Percentiles rank a stretch among this genome's conserved stretches.
phyloP scores from a whole-genome alignment of 352 stramenopile genomes.

The Phytophthora colocasiae region DNA sequence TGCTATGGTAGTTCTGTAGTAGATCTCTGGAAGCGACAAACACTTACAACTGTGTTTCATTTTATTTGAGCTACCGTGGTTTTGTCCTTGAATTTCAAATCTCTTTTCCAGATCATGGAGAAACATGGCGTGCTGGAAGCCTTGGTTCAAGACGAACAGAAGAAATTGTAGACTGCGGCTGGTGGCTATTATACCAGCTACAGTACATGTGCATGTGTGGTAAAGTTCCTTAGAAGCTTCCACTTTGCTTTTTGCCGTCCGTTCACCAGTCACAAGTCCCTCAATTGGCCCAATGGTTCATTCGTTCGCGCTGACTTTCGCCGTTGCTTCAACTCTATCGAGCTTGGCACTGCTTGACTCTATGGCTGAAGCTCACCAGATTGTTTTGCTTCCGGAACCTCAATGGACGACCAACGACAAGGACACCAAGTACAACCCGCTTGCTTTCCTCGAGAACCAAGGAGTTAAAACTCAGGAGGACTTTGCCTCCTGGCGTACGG shows the following conservation, averaged over 20 bases:
- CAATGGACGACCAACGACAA: slow-evolving; percentile 37
- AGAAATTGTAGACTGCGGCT: background rate
- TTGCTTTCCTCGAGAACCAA: slow-evolving; percentile 59
- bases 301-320: slow-evolving; percentile 29
- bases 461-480: slow-evolving; percentile 47
- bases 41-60: no score
- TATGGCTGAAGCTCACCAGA: slow-evolving; percentile 39
- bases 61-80: no score
- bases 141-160: background rate
- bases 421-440: slow-evolving; percentile 47
- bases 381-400: slow-evolving; percentile 39
- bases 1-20: no score
- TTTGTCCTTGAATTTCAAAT: slow-evolving; percentile 12
- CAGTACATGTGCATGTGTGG: no score
- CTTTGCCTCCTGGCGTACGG: slow-evolving; percentile 38
- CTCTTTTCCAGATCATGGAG: slow-evolving; percentile 16
- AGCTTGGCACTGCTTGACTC: slow-evolving; percentile 27
- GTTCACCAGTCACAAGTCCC: slow-evolving; percentile 4
- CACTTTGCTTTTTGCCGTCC: slow-evolving; percentile 29
- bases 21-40: no score
- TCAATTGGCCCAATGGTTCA: slow-evolving; percentile 5
- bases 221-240: background rate
- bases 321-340: slow-evolving; percentile 26
- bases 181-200: background rate
- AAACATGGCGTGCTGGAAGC: slow-evolving; percentile 5